Base-by-base conservation (phyloP, 2,329 filamentous ascomycete species). In the Colletotrichum eremochloae region DNA sequence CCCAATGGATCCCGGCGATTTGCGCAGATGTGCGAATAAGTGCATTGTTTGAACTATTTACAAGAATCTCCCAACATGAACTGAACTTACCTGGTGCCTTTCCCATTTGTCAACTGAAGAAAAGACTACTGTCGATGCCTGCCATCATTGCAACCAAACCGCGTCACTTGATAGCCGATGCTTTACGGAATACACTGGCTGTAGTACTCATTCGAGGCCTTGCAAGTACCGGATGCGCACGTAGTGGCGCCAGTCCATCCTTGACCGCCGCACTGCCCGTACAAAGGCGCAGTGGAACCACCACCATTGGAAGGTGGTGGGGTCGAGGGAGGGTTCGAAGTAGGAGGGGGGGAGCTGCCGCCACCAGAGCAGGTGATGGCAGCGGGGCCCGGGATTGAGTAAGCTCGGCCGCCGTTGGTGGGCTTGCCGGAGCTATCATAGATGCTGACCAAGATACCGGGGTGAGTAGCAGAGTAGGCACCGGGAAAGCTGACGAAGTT, bases 351-450 rank as follows among this genome's bases (percentile, higher is more conserved):
- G 8, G 68, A 44, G 29, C 55, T 48, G 40, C 66, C 50, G 15
- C 55, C 63, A 7, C 67, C 63, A 18, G 68, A 73, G 46, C 71
- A 73, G 20, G 58, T 71, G 46, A 71, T 58, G 2, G 66, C 63
- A 3, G 57, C 24, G 2, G 81, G 80, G 3, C 81, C 81, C n/a
- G 81, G 81, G 65, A 82, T 81, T 29, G 67, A 69, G 75, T 83
- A 83, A 11, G 76, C 14, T 29, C 78, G 75, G 14, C 80, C 80
- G 60, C 71, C 71, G 58, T 71, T 71, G 72, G 76, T 78, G 4
- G 80, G 76, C 55, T 75, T 69, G 50, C 80, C 80, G 40, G 58
- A 71, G 66, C 52, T 75, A 65, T 78, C 57, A 53, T 80, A 79
- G 70, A 81, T 80, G 74, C 80, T 78, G 74, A 81, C 69, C 63